Base-by-base conservation (phyloP, 2,329 filamentous ascomycete species). In the Alternaria viburni region DNA sequence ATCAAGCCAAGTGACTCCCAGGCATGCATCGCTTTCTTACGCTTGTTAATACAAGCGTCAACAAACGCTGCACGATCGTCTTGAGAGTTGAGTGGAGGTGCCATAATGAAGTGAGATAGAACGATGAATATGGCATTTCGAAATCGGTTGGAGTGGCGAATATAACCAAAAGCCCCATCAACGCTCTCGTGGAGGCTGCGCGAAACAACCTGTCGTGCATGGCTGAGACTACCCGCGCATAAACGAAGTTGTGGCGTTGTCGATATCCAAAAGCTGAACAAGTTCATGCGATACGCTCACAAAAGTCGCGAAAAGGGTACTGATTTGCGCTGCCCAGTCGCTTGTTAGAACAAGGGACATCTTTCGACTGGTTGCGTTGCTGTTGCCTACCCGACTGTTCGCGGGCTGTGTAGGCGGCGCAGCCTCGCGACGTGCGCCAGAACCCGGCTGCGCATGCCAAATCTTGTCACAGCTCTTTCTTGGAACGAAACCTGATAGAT, bases 1-100 rank as follows among this genome's bases (percentile, higher is more conserved):
- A 19, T 60, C 9, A 69, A 56, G 3, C 57, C 64, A 13, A 69
- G 57, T 6, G 54, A 36, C 44, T 69, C 59, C 41, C 57, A 63
- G 5, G 58, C 55, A 30, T 64, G 51, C 30, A 28, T 46, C 8
- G 54, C 26, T 11, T 43, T 17, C 46, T 28, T 67, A 11, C 47
- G 52, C 30, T 64, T 65, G n/a, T 41, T 25, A 5, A 67, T 62
- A 32, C 62, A 69, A 13, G 47, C 49, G 6, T 58, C 46, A 41
- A 67, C 47, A n/a, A 69, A 67, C n/a, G 52, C 56, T 19, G 49
- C 54, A 28, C 52, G 41, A 7, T 62, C 54, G 6, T 65, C 54
- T 15, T 59, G 49, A n/a, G 57, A 59, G 13, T 54, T 46, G 11
- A 41, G 26, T 58, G 46, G 55, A 44, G 55, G 57, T 11, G n/a